Evolutionary conservation across 805 yeast genomes (phyloP), one percentile per base, ranked within the genome.

Genomic region (Spathaspora boniae): DNA sequence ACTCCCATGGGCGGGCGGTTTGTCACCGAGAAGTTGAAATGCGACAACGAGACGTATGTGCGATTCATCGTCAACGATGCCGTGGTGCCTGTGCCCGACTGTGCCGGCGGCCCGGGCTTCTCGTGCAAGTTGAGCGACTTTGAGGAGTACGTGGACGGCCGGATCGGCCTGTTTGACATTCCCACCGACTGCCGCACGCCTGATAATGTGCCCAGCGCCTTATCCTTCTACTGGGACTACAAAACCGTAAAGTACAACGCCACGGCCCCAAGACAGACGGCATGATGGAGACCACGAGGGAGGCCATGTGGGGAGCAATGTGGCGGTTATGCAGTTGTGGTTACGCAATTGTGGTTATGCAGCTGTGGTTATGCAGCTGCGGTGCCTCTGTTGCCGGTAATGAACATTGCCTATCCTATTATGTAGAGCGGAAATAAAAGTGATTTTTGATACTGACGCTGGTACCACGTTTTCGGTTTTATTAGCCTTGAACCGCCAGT

Each of bases 161-260:
- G 63, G 47, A 46, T 65, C 34, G 50, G 23, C n/a, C n/a, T n/a
- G n/a, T 40, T 43, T 31, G 48, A 56, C 38, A 54, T 54, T 38
- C 44, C 43, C 16, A 47, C 51, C 22, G 54, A 50, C 29, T 68
- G 73, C 45, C 41, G 47, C n/a, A 40, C 51, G 14, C 43, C 50
- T 30, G 39, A 40, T 7, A 38, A 41, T 24, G 48, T 29, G 1
- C 64, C 69, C 3, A 40, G 45, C 16, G 42, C 47, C 12, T 51
- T 67, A 30, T 53, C 68, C 2, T 68, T 68, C 48, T 67, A 59
- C 49, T 68, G 72, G 72, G 70, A 68, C 45, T 68, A 56, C 33
- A 31, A 46, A 11, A 16, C 18, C 11, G 41, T 37, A 8, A 30
- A 31, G 5, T 42, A 42, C 29, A 32, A 38, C 31, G 41, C 41